Base-by-base conservation (phyloP, 2,329 filamentous ascomycete species). In the Phoma sp. region DNA sequence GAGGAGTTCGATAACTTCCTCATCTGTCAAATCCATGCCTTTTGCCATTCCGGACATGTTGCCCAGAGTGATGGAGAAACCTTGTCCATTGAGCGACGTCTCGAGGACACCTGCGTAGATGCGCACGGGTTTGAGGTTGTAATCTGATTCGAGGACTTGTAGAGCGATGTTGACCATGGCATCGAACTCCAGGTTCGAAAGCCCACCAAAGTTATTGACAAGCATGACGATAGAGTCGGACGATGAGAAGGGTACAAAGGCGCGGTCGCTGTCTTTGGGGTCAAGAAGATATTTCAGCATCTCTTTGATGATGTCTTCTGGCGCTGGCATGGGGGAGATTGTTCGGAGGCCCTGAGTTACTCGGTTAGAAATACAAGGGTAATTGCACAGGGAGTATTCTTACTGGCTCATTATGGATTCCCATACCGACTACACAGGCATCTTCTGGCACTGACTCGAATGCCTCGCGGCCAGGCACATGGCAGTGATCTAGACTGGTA, bases 31-130 rank as follows among this genome's bases (percentile, higher is more conserved):
- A 4, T 69, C 66, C 59, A 79, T 78, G 10, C 76, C 67, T 25
- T 71, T 69, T 6, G 78, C 76, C 61, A 81, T 78, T 32, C 77
- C 72, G 2, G 77, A 77, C 43, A 85, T 70, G 60, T 84, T 84
- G 29, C 81, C 81, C 0, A 85, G 68, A 0, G 82, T 84, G 29
- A 85, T 80, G 7, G 80, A 83, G 74, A 84, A 85, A 4, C 82
- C 83, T 6, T 82, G 82, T 1, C 78, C 82, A 60, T 85, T 84
- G 8, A 85, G 70, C 0, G 80, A 83, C 0, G 81, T 83, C 55
- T 84, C 81, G 40, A 84, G 80, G 2, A 77, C 71, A 6, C 78
- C 78, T 1, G 77, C 76, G 57, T 81, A 80, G 37, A 82, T 78
- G 41, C 81, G 77, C 10, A 68, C 65, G 1, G 82, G 81, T 6